Evolutionary conservation across 2,329 filamentous ascomycete genomes (phyloP).

Genomic region (Colletotrichum godetiae): DNA sequence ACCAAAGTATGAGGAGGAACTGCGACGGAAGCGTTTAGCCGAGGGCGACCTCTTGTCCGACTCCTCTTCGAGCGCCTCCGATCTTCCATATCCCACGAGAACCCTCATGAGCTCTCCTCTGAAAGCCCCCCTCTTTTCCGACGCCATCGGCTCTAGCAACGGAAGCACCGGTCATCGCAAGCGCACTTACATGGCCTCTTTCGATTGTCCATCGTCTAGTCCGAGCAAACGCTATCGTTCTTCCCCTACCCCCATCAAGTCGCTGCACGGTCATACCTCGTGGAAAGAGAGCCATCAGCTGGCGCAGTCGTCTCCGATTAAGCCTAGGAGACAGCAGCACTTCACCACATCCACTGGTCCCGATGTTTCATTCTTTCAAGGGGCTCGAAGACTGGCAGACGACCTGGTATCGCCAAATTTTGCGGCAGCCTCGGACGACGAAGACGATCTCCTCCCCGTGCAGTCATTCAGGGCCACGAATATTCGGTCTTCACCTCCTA

Average conservation of each 20-base stretch:
- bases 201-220: slow-evolving; percentile 66
- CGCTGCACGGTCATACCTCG: slow-evolving; percentile 65
- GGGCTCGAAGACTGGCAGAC: slow-evolving; percentile 75
- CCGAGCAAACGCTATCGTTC: slow-evolving; percentile 78
- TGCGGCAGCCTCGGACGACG: slow-evolving; percentile 77
- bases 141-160: slow-evolving; percentile 78
- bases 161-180: slow-evolving; percentile 75
- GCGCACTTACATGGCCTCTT: slow-evolving; percentile 70
- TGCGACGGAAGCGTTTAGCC: slow-evolving; percentile 76
- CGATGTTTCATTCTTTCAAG: slow-evolving; percentile 82
- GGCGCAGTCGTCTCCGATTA: slow-evolving; percentile 87
- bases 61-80: slow-evolving; percentile 86
- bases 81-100: slow-evolving; percentile 75
- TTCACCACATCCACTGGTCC: slow-evolving; percentile 79
- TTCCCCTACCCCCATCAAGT: slow-evolving; percentile 70
- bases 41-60: slow-evolving; percentile 84
- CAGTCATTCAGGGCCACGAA: slow-evolving; percentile 77
- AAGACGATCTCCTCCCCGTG: slow-evolving; percentile 82
- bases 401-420: slow-evolving; percentile 70
- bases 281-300: slow-evolving; percentile 85
- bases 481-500: slow-evolving; percentile 83
- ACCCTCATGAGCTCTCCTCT: slow-evolving; percentile 86
- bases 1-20: slow-evolving; percentile 82
- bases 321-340: slow-evolving; percentile 78
- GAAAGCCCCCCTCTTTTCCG: slow-evolving; percentile 85